These are phyloP conservation scores for Pseudocercospora fijiensis DNA, from an alignment of 2,329 filamentous ascomycete genomes.

Conservation along the genomic window DNA sequence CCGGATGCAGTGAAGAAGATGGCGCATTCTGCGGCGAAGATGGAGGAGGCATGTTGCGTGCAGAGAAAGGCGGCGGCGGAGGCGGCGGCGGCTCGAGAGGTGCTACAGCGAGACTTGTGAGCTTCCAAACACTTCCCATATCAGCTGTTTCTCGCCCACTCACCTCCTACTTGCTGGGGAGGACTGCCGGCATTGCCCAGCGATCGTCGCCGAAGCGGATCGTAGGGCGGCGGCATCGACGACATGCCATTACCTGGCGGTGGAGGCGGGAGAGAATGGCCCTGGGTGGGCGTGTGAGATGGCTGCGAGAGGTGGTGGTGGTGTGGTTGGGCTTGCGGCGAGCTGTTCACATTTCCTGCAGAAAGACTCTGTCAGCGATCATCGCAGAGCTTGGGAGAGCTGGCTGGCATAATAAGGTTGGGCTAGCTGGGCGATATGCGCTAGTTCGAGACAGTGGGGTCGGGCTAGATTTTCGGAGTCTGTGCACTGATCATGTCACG, in stretches of 20 bases:
- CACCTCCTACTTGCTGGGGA: constrained; percentile 34
- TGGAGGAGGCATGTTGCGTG: constrained; percentile 51
- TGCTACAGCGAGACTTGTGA: constrained; percentile 21
- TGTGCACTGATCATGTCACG: not conserved
- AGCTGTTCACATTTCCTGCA: constrained; percentile 28
- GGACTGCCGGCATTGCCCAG: constrained; percentile 42
- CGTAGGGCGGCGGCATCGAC: constrained; percentile 44
- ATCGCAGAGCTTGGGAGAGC: constrained; percentile 2
- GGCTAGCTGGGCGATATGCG: not conserved
- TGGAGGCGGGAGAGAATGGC: constrained; percentile 23
- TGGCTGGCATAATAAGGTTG: not conserved
- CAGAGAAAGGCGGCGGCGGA: constrained; percentile 43
- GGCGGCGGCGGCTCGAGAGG: constrained; percentile 38
- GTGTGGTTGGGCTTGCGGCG: constrained; percentile 32
- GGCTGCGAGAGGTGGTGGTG: constrained; percentile 20
- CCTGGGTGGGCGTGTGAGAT: constrained; percentile 24
- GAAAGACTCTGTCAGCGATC: constrained; percentile 18
- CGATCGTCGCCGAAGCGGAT: constrained; percentile 46
- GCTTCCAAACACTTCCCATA: constrained; percentile 1
- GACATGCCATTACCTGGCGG: constrained; percentile 33
- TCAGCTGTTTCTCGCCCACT: constrained; percentile 10
- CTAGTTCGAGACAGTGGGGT: not conserved
- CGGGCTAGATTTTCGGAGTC: not conserved
- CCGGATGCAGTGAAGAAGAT: constrained; percentile 39
- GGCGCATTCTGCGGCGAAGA: constrained; percentile 49